Evolutionary conservation across 768 basidiomycete species (phyloP).

Genomic region (Leucogyrophana mollusca): DNA sequence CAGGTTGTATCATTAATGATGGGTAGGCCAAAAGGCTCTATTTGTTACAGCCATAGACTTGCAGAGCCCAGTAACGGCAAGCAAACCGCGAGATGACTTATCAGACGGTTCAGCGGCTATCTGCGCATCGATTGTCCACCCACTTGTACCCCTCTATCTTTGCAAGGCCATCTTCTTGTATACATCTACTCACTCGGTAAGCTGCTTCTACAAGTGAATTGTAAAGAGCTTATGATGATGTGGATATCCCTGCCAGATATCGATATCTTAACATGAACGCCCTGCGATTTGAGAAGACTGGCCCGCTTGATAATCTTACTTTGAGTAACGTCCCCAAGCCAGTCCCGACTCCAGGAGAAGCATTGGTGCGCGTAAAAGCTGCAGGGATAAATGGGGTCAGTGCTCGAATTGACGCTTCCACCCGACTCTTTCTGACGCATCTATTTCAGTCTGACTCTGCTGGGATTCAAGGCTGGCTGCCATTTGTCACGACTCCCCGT

Average conservation of each 20-base stretch:
- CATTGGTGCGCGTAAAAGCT: constrained; percentile 29
- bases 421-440: background rate
- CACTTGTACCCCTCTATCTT: constrained; percentile 4
- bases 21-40: too few species aligned
- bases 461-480: constrained; percentile 22
- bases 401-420: background rate
- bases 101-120: background rate
- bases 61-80: too few species aligned
- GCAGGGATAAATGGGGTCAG: constrained; percentile 34
- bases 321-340: constrained; percentile 25
- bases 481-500: constrained; percentile 32
- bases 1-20: too few species aligned
- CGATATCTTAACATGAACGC: constrained; percentile 25
- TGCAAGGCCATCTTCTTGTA: background rate
- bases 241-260: constrained; percentile 1
- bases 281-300: constrained; percentile 29
- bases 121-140: background rate
- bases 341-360: constrained; percentile 27
- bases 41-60: too few species aligned
- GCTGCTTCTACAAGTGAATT: too few species aligned
- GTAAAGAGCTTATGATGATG: background rate
- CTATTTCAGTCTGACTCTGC: constrained; percentile 28
- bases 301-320: constrained; percentile 26
- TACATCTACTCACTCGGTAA: too few species aligned
- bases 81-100: background rate